phyloP scores from a whole-genome alignment of 257 asterid genomes.

The Plantago elongata region DNA sequence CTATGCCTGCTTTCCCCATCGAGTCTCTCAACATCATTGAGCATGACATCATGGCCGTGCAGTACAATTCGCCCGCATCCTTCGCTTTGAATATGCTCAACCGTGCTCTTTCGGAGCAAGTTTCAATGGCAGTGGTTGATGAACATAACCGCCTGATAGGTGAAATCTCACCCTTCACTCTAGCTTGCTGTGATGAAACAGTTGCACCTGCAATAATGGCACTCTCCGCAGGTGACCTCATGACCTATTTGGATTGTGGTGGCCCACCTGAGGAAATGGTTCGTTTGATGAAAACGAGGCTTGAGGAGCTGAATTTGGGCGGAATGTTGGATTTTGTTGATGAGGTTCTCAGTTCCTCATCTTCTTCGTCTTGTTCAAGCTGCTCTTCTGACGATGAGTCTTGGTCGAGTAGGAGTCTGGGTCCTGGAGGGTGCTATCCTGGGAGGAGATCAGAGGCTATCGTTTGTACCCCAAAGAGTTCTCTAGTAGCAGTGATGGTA shows the following conservation, averaged over 20 bases:
- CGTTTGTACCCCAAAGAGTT: constrained; percentile 59
- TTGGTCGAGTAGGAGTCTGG: constrained; percentile 19
- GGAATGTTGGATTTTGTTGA: constrained; percentile 56
- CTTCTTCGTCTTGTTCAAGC: constrained; percentile 42
- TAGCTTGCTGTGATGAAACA: constrained; percentile 65
- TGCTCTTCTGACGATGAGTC: constrained; percentile 72
- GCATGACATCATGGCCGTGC: constrained; percentile 44
- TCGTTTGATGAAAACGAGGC: constrained; percentile 49
- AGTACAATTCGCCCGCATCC: constrained; percentile 48
- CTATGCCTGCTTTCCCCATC: constrained; percentile 45
- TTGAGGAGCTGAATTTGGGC: constrained; percentile 46
- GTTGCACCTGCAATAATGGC: constrained; percentile 58
- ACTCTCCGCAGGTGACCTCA: constrained; percentile 67
- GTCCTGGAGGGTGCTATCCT: constrained; percentile 32
- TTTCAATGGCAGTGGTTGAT: constrained; percentile 65
- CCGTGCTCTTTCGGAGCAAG: constrained; percentile 45
- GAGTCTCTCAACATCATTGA: constrained; percentile 56
- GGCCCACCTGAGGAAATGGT: constrained; percentile 70
- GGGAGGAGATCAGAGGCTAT: constrained; percentile 65
- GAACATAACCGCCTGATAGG: constrained; percentile 53
- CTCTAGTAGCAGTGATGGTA: constrained; percentile 76
- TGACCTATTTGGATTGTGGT: constrained; percentile 60
- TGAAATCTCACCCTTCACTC: constrained; percentile 65
- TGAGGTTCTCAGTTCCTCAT: constrained; percentile 28
- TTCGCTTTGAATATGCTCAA: constrained; percentile 40